Conservation (phyloP, 495 filamentous ascomycete genomes). For the Penicillium samsonianum region DNA sequence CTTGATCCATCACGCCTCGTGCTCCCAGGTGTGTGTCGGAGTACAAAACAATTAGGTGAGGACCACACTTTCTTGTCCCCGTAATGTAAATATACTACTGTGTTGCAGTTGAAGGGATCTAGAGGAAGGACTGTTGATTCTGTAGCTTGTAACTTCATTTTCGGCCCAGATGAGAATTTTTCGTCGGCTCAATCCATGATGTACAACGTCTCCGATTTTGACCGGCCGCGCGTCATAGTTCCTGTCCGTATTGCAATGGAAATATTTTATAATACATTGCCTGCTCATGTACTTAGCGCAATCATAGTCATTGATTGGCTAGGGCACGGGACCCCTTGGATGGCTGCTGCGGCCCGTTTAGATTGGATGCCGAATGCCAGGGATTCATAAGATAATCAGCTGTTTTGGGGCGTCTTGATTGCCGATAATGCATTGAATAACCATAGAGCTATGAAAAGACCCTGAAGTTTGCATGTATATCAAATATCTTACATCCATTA, state of each 20-base stretch:
- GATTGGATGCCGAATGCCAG: conserved; percentile 6
- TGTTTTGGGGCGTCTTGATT: not conserved
- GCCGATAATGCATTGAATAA: not conserved
- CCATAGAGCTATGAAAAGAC: not conserved
- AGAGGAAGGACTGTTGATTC: conserved; percentile 1
- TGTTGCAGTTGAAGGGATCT: not conserved
- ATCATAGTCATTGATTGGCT: conserved; percentile 14
- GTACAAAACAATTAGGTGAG: conserved; percentile 21
- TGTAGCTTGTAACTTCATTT: conserved; percentile 10
- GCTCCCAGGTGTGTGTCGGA: conserved; percentile 12
- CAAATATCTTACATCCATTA: not conserved
- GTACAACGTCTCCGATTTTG: conserved; percentile 18
- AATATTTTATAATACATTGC: not conserved
- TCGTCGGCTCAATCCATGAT: conserved; percentile 15
- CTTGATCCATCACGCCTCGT: conserved; percentile 23
- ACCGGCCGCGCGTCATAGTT: conserved; percentile 32
- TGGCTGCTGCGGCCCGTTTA: conserved; percentile 23
- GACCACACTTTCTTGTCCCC: conserved; percentile 9
- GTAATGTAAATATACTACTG: conserved; percentile 1
- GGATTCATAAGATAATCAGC: not conserved
- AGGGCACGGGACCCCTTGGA: conserved; percentile 9
- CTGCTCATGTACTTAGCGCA: not conserved
- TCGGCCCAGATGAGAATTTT: conserved; percentile 20
- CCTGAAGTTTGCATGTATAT: not conserved
- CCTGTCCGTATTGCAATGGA: conserved; percentile 23